Conservation (phyloP, 2,329 filamentous ascomycete genomes). For the Fonsecaea nubica region DNA sequence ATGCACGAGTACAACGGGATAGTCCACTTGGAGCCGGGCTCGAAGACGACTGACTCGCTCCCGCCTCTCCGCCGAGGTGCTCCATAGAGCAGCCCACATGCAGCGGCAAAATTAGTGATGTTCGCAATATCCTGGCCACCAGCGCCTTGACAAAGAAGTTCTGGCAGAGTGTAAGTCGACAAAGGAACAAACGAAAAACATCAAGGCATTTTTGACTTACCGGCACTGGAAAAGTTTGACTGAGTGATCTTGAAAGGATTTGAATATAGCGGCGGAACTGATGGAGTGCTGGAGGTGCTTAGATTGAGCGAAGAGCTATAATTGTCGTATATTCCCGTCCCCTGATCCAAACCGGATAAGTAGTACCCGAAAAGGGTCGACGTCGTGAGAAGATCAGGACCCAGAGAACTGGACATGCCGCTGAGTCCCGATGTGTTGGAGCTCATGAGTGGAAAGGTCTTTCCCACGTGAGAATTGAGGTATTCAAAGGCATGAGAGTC, state of each 20-base stretch:
- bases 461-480: slow-evolving; percentile 8
- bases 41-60: slow-evolving; percentile 46
- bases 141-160: slow-evolving; percentile 2
- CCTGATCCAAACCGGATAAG: slow-evolving; percentile 1
- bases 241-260: slow-evolving; percentile 8
- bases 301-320: slow-evolving; percentile 5
- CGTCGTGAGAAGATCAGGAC: slow-evolving; percentile 7
- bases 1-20: slow-evolving; percentile 54
- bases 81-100: slow-evolving; percentile 52
- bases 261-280: slow-evolving; percentile 9
- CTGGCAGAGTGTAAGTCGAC: not conserved
- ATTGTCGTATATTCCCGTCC: slow-evolving; percentile 13
- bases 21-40: slow-evolving; percentile 52
- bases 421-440: not conserved
- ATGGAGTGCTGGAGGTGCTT: not conserved
- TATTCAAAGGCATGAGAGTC: slow-evolving; percentile 6
- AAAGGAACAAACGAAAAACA: not conserved
- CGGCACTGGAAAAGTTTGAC: slow-evolving; percentile 5
- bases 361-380: slow-evolving; percentile 6
- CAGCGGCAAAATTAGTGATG: slow-evolving; percentile 51
- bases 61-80: slow-evolving; percentile 48
- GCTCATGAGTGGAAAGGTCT: slow-evolving; percentile 6
- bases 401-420: not conserved
- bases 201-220: not conserved
- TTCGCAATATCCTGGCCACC: slow-evolving; percentile 43